phyloP scores from a whole-genome alignment of 495 filamentous ascomycete genomes.

The Aspergillus hancockii region DNA sequence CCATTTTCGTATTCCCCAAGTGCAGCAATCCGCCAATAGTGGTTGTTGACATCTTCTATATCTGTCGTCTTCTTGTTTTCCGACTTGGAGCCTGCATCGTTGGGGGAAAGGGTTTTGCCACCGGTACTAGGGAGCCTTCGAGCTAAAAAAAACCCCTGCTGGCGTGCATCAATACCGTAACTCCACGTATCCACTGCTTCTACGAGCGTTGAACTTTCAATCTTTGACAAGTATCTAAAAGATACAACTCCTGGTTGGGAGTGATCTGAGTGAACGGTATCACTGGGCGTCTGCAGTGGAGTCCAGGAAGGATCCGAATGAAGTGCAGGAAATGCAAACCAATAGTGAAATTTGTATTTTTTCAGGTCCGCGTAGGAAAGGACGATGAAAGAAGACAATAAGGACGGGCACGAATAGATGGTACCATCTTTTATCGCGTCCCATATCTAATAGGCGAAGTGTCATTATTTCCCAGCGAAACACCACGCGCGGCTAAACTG shows the following conservation, averaged over 20 bases:
- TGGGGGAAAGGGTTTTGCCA: not conserved
- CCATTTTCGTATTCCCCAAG: constrained; percentile 79
- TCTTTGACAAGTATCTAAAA: constrained; percentile 50
- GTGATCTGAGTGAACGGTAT: constrained; percentile 7
- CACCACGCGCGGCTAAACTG: constrained; percentile 25
- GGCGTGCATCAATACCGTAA: constrained; percentile 71
- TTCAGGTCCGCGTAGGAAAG: constrained; percentile 97
- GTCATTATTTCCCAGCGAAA: constrained; percentile 1
- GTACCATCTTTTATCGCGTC: constrained; percentile 94
- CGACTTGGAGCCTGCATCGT: not conserved
- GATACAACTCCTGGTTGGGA: constrained; percentile 23
- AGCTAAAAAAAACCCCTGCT: constrained; percentile 92
- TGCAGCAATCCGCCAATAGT: constrained; percentile 68
- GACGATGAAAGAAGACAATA: constrained; percentile 82
- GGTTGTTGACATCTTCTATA: not conserved
- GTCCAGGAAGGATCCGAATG: constrained; percentile 86
- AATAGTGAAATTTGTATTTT: constrained; percentile 91
- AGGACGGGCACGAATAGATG: constrained; percentile 89
- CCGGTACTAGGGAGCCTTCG: constrained; percentile 56
- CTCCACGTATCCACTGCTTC: constrained; percentile 85
- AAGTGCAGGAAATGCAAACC: constrained; percentile 92
- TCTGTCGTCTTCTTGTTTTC: not conserved
- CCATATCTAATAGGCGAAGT: constrained; percentile 67
- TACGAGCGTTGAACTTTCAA: constrained; percentile 72
- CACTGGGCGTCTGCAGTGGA: constrained; percentile 21